Evolutionary conservation across 257 asterid species (phyloP).

Genomic region (Hygrophila difformis): DNA sequence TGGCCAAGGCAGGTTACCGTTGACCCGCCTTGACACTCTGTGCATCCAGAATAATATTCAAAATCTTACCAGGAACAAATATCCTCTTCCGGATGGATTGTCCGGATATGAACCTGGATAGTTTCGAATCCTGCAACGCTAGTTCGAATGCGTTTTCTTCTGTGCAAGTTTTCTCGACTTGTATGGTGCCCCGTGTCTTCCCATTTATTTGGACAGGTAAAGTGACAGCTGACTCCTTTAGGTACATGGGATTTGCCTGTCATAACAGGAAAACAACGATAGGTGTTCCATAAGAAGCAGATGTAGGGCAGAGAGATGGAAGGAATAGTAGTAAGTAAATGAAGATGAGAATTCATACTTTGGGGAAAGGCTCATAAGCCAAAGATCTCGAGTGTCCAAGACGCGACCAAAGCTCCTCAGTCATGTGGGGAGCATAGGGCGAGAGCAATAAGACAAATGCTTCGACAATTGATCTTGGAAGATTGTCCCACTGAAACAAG

Average conservation of each 20-base stretch:
- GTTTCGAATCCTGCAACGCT: constrained; percentile 63
- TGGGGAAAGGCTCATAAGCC: constrained; percentile 78
- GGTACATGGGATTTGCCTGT: constrained; percentile 74
- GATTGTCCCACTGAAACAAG: constrained; percentile 76
- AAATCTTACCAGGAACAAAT: constrained; percentile 72
- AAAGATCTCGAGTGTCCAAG: constrained; percentile 67
- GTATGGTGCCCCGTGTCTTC: constrained; percentile 88
- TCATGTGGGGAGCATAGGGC: constrained; percentile 97
- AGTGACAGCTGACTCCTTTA: constrained; percentile 55
- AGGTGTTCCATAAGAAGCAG: background rate
- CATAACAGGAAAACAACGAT: constrained; percentile 14
- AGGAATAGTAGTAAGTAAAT: background rate
- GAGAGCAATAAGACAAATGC: constrained; percentile 75
- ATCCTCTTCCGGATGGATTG: constrained; percentile 65
- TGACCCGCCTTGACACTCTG: constrained; percentile 44
- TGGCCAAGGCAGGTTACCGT: no score
- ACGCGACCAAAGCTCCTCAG: constrained; percentile 95
- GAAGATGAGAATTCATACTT: constrained; percentile 29
- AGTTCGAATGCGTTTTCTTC: constrained; percentile 72
- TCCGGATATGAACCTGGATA: constrained; percentile 59
- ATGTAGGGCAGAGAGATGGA: background rate
- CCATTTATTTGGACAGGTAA: constrained; percentile 92
- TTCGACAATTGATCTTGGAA: constrained; percentile 59
- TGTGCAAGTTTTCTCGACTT: constrained; percentile 64
- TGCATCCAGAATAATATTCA: constrained; percentile 58